These are phyloP conservation scores for Melaleuca quinquenervia DNA, from an alignment of 345 rosid genomes.

Conservation along the genomic window DNA sequence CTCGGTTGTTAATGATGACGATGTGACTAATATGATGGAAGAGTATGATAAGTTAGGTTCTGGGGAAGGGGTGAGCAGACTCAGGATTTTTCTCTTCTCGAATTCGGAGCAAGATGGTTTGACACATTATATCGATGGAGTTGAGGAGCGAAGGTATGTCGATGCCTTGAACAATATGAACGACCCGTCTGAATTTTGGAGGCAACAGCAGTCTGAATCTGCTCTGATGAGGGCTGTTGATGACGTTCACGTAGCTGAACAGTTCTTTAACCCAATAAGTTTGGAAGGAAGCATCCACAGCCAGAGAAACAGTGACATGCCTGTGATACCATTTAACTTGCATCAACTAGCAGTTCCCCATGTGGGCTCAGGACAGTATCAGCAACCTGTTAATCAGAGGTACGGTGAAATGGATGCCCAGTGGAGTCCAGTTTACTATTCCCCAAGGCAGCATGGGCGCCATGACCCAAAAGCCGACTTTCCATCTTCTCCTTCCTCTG, in stretches of 20 bases:
- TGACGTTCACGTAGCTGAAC: slow-evolving; percentile 19
- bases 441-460: slow-evolving; percentile 79
- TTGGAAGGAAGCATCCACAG: slow-evolving; percentile 48
- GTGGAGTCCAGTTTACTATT: slow-evolving; percentile 68
- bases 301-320: slow-evolving; percentile 49
- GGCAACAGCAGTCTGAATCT: slow-evolving; percentile 45
- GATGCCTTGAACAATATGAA: slow-evolving; percentile 86
- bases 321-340: slow-evolving; percentile 42
- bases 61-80: slow-evolving; percentile 86
- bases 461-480: slow-evolving; percentile 72
- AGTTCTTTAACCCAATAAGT: slow-evolving; percentile 30
- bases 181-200: slow-evolving; percentile 57
- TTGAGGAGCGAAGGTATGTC: slow-evolving; percentile 89
- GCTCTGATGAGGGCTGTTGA: slow-evolving; percentile 12
- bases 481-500: slow-evolving; percentile 76
- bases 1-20: slow-evolving; percentile 90
- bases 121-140: slow-evolving; percentile 55
- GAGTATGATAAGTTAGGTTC: slow-evolving; percentile 91
- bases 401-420: slow-evolving; percentile 67
- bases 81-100: slow-evolving; percentile 83
- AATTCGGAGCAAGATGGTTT: slow-evolving; percentile 60
- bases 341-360: slow-evolving; percentile 41
- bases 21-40: slow-evolving; percentile 94
- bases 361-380: slow-evolving; percentile 22
- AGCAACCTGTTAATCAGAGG: slow-evolving; percentile 44